Conservation (phyloP, 2,329 filamentous ascomycete species). For the Phoma herbarum region DNA sequence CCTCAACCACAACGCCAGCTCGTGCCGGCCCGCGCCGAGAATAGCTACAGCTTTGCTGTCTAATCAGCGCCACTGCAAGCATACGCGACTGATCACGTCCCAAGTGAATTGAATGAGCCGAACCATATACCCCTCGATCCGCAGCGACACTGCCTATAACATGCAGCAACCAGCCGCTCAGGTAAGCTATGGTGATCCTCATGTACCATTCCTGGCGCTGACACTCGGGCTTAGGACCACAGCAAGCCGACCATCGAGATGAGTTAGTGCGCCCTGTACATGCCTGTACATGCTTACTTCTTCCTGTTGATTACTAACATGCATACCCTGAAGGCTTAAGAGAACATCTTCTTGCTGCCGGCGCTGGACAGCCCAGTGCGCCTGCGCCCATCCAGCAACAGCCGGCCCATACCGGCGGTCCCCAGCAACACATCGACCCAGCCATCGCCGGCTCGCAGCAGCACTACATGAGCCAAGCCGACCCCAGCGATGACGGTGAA, state of each 20-base stretch:
- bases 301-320: slow-evolving; percentile 45
- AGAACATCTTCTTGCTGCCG: slow-evolving; percentile 68
- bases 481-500: slow-evolving; percentile 56
- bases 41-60: slow-evolving; percentile 14
- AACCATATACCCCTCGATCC: slow-evolving; percentile 47
- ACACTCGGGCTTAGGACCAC: slow-evolving; percentile 42
- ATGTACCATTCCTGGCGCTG: slow-evolving; percentile 26
- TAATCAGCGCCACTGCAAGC: slow-evolving; percentile 15
- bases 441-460: slow-evolving; percentile 60
- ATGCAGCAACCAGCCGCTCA: slow-evolving; percentile 59
- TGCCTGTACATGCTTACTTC: slow-evolving; percentile 21
- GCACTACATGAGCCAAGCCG: slow-evolving; percentile 59
- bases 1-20: slow-evolving; percentile 16
- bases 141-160: slow-evolving; percentile 40
- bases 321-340: slow-evolving; percentile 62
- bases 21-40: slow-evolving; percentile 12
- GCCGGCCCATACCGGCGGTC: slow-evolving; percentile 53
- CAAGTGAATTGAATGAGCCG: slow-evolving; percentile 34
- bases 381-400: slow-evolving; percentile 31
- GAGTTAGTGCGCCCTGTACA: slow-evolving; percentile 47
- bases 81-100: slow-evolving; percentile 8
- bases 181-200: slow-evolving; percentile 57
- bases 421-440: slow-evolving; percentile 66
- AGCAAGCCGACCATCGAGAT: slow-evolving; percentile 54
- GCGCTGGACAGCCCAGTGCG: slow-evolving; percentile 53